Percentiles rank a stretch among this genome's conserved stretches.
phyloP scores from a whole-genome alignment of 768 basidiomycete genomes.

The Pleurotus platypus region DNA sequence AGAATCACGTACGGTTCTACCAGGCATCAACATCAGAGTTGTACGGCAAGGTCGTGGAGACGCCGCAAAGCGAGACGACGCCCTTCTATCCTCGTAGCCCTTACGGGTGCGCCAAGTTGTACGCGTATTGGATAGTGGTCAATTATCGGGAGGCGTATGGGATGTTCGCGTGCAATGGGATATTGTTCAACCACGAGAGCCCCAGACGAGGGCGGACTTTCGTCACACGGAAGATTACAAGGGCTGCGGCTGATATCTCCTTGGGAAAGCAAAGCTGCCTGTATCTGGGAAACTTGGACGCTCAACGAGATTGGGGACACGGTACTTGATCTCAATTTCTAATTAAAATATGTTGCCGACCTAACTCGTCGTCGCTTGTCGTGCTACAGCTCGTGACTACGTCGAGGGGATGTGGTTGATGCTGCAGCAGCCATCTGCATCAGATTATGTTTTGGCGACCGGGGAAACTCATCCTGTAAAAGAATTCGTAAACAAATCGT shows the following conservation, averaged over 20 bases:
- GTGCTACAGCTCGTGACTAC: slow-evolving; percentile 68
- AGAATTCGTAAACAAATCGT: slow-evolving; percentile 90
- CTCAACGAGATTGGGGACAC: slow-evolving; percentile 97
- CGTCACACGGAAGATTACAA: slow-evolving; percentile 91
- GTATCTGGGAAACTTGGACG: slow-evolving; percentile 93
- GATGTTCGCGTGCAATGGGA: slow-evolving; percentile 96
- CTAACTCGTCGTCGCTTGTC: background rate
- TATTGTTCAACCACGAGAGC: slow-evolving; percentile 98
- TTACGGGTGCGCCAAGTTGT: slow-evolving; percentile 94
- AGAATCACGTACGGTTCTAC: slow-evolving; percentile 93
- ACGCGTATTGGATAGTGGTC: slow-evolving; percentile 87
- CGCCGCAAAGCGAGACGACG: slow-evolving; percentile 92
- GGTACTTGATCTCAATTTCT: slow-evolving; percentile 39
- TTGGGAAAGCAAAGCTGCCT: slow-evolving; percentile 87
- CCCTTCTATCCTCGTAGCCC: slow-evolving; percentile 99
- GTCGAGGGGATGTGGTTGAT: slow-evolving; percentile 98
- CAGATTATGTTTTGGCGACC: slow-evolving; percentile 94
- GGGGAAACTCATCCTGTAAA: slow-evolving; percentile 95
- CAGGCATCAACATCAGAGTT: slow-evolving; percentile 97
- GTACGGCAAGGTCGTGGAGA: slow-evolving; percentile 95
- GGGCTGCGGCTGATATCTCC: slow-evolving; percentile 90
- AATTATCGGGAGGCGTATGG: slow-evolving; percentile 95
- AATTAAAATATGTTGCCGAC: background rate
- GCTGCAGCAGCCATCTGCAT: slow-evolving; percentile 79
- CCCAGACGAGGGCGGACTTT: slow-evolving; percentile 93